These are phyloP conservation scores for Penicillium alfredii DNA, from an alignment of 495 filamentous ascomycete species.

Conservation along the genomic window DNA sequence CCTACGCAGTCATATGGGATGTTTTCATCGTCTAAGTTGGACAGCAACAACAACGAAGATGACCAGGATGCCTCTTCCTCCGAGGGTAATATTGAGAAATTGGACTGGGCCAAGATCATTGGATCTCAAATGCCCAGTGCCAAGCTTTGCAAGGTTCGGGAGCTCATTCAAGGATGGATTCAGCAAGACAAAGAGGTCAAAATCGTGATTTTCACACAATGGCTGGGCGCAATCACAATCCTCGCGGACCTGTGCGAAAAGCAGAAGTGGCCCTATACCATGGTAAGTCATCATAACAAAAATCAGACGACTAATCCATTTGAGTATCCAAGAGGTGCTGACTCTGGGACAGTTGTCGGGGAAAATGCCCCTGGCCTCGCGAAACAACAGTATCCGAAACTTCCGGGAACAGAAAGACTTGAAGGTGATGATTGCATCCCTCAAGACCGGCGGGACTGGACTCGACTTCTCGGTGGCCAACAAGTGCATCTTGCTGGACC, in stretches of 20 bases:
- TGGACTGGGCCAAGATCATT: conserved; percentile 27
- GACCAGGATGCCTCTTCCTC: conserved; percentile 6
- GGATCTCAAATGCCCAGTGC: conserved; percentile 18
- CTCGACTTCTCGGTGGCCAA: conserved; percentile 52
- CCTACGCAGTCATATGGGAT: no score
- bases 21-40: no score
- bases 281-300: conserved; percentile 25
- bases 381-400: conserved; percentile 22
- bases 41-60: no score
- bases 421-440: conserved; percentile 37
- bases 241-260: conserved; percentile 21
- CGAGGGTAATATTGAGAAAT: no score
- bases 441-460: conserved; percentile 43
- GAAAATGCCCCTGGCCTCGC: conserved; percentile 15
- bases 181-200: conserved; percentile 24
- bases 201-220: conserved; percentile 41
- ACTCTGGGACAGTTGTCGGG: conserved; percentile 26
- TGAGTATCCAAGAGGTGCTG: not conserved
- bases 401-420: conserved; percentile 24
- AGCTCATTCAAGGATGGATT: conserved; percentile 31
- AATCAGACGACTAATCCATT: no score
- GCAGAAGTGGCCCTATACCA: conserved; percentile 20
- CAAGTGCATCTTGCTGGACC: conserved; percentile 52
- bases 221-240: conserved; percentile 25
- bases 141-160: conserved; percentile 23